These are phyloP conservation scores for Rhynchosporium agropyri DNA, from an alignment of 2,329 filamentous ascomycete species.

Conservation along the genomic window DNA sequence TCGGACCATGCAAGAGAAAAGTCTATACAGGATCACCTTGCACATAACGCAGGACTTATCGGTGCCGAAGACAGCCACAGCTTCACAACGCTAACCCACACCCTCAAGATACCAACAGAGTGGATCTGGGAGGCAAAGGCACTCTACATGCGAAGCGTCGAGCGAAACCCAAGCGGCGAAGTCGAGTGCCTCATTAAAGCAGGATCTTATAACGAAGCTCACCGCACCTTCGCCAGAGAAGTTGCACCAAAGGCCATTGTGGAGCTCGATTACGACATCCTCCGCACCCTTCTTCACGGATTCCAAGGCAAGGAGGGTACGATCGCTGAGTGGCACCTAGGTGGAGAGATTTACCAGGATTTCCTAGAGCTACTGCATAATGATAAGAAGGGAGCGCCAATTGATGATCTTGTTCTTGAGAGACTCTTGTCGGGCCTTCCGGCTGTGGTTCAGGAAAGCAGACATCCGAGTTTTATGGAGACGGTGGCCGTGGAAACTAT, in stretches of 20 bases:
- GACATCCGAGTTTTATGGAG: slow-evolving; percentile 52
- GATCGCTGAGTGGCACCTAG: slow-evolving; percentile 74
- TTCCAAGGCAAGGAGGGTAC: slow-evolving; percentile 66
- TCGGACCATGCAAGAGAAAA: slow-evolving; percentile 63
- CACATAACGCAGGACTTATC: slow-evolving; percentile 69
- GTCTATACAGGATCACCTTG: slow-evolving; percentile 73
- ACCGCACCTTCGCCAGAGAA: slow-evolving; percentile 76
- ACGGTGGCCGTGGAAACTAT: slow-evolving; percentile 82
- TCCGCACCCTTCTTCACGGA: slow-evolving; percentile 69
- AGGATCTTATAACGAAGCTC: slow-evolving; percentile 76
- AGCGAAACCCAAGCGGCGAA: slow-evolving; percentile 69
- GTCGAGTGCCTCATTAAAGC: slow-evolving; percentile 81
- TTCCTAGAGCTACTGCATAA: slow-evolving; percentile 57
- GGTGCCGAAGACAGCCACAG: slow-evolving; percentile 57
- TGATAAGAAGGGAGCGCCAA: slow-evolving; percentile 45
- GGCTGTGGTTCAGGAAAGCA: slow-evolving; percentile 47
- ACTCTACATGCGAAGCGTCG: slow-evolving; percentile 74
- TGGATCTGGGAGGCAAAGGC: slow-evolving; percentile 92
- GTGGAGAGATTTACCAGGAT: slow-evolving; percentile 76
- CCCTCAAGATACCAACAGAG: slow-evolving; percentile 68
- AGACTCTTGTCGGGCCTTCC: slow-evolving; percentile 59
- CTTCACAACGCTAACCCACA: slow-evolving; percentile 62
- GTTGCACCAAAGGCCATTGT: slow-evolving; percentile 85
- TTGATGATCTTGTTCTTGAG: slow-evolving; percentile 54
- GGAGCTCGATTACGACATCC: slow-evolving; percentile 72